phyloP scores from a whole-genome alignment of 176 grass and related monocot species.

The Oropetium thomaeum region DNA sequence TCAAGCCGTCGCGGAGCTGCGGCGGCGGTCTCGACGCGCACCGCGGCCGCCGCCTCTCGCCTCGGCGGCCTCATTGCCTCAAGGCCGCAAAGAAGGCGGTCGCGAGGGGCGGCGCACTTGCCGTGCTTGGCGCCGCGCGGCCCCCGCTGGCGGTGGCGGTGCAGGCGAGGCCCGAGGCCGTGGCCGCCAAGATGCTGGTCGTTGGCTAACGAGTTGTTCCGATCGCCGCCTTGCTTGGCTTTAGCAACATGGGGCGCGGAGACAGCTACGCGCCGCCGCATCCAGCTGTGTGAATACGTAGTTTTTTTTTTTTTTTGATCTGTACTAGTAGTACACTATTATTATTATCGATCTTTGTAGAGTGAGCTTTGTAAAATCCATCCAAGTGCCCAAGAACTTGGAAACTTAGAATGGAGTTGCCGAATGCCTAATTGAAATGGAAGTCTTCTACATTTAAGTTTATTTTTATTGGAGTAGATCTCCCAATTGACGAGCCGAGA shows the following conservation, averaged over 20 bases:
- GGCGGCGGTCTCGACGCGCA: slow-evolving; percentile 53
- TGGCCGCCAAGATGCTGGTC: slow-evolving; percentile 18
- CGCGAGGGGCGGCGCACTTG: slow-evolving; percentile 17
- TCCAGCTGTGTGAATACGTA: not conserved
- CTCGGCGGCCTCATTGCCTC: slow-evolving; percentile 31
- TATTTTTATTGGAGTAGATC: no score
- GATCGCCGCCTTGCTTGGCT: not conserved
- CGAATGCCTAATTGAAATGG: not conserved
- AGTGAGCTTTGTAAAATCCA: not conserved
- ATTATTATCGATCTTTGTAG: not conserved
- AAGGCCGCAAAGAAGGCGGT: slow-evolving; percentile 38
- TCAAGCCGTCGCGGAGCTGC: slow-evolving; percentile 55
- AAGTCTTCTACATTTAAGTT: no score
- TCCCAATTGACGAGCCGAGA: no score
- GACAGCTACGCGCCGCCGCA: not conserved
- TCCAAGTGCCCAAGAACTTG: no score
- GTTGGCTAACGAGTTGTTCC: not conserved
- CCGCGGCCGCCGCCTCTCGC: slow-evolving; percentile 33
- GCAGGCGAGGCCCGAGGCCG: not conserved
- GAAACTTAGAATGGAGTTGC: slow-evolving; percentile 8
- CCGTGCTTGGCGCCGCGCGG: slow-evolving; percentile 23
- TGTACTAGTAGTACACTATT: no score
- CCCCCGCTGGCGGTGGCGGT: not conserved
- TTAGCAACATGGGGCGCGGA: no score
- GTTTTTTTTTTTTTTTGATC: not conserved